Conservation (phyloP, 148 eudicot genomes). For the Polygonum maritimum region DNA sequence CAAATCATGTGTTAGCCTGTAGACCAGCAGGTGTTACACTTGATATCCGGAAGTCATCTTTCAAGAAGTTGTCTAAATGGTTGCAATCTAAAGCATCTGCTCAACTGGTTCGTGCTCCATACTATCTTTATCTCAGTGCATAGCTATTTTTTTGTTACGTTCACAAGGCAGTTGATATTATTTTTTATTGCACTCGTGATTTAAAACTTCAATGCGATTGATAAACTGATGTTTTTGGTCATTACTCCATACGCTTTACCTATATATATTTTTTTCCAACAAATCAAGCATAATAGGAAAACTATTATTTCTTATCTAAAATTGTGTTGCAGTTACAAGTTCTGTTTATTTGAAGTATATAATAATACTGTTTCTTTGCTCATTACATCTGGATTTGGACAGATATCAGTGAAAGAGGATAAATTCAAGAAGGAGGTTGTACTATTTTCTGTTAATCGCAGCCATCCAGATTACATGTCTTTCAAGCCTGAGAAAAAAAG, state of each 20-base stretch:
- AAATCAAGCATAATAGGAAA: background rate
- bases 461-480: constrained; percentile 60
- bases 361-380: background rate
- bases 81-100: constrained; percentile 65
- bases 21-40: constrained; percentile 77
- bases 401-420: constrained; percentile 89
- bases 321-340: background rate
- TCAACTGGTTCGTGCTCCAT: constrained; percentile 46
- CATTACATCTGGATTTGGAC: constrained; percentile 13
- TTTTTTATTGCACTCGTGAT: background rate
- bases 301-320: background rate
- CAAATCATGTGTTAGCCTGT: constrained; percentile 80
- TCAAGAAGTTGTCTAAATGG: constrained; percentile 94
- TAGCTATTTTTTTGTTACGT: background rate
- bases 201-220: background rate
- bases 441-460: constrained; percentile 62
- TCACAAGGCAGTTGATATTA: background rate
- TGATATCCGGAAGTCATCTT: constrained; percentile 83
- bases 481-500: constrained; percentile 73
- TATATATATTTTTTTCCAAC: background rate
- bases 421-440: constrained; percentile 82
- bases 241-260: background rate
- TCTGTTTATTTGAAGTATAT: background rate
- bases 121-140: background rate
- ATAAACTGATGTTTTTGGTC: background rate